phyloP scores from a whole-genome alignment of 495 filamentous ascomycete genomes.

The Hypoxylon crocopeplum region DNA sequence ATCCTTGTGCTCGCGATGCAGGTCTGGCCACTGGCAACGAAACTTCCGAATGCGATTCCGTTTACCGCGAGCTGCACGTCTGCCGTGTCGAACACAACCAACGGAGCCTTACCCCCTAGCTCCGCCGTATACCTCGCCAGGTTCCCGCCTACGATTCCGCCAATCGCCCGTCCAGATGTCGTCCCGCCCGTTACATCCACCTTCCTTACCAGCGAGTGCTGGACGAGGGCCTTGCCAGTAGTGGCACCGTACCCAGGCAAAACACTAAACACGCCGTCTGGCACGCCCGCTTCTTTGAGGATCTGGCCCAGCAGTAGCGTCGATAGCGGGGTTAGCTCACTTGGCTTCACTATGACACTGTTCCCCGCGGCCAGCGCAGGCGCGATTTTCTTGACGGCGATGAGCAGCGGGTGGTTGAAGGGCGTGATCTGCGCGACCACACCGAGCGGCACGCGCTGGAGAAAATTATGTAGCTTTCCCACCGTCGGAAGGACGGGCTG shows the following conservation, averaged over 20 bases:
- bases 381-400: conserved; percentile 68
- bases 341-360: conserved; percentile 66
- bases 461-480: conserved; percentile 67
- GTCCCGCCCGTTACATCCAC: conserved; percentile 69
- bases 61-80: conserved; percentile 61
- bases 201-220: conserved; percentile 60
- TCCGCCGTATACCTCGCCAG: conserved; percentile 64
- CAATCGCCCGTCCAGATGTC: conserved; percentile 53
- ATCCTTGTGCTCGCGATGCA: conserved; percentile 68
- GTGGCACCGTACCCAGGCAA: conserved; percentile 60
- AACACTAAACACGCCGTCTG: conserved; percentile 64
- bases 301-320: conserved; percentile 59
- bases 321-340: conserved; percentile 66
- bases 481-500: conserved; percentile 65
- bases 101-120: conserved; percentile 66
- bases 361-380: conserved; percentile 69
- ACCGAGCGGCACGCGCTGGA: conserved; percentile 65
- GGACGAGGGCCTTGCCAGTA: conserved; percentile 62
- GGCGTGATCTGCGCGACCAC: conserved; percentile 70
- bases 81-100: conserved; percentile 60
- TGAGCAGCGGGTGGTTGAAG: conserved; percentile 70
- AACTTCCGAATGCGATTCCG: conserved; percentile 65
- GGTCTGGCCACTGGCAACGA: conserved; percentile 67
- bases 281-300: conserved; percentile 61
- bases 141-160: conserved; percentile 56